Conservation (phyloP, 345 rosid species). For the Geranium brycei region DNA sequence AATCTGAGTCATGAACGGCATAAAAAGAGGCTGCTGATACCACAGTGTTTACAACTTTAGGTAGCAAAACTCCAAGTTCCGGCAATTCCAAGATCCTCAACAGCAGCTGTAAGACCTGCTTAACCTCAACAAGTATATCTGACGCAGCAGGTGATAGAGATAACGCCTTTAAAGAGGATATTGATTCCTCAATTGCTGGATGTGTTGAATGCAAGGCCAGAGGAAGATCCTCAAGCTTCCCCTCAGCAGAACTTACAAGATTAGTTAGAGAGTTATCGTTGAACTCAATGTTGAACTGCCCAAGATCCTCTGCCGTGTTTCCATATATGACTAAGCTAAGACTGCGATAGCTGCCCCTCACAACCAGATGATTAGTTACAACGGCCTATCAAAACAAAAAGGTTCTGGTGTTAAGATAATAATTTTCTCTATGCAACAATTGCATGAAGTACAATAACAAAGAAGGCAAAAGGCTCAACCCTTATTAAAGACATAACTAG, state of each 20-base stretch:
- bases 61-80: constrained; percentile 30
- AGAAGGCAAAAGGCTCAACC: no score
- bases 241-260: constrained; percentile 78
- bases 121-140: constrained; percentile 61
- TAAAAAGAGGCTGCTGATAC: constrained; percentile 47
- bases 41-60: constrained; percentile 40
- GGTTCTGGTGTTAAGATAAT: no score
- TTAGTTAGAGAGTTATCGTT: constrained; percentile 79
- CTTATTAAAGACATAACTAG: no score
- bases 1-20: constrained; percentile 28
- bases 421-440: no score
- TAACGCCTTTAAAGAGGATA: constrained; percentile 49
- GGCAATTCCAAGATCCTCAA: constrained; percentile 47
- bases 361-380: constrained; percentile 91
- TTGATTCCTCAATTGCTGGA: constrained; percentile 55
- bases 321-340: constrained; percentile 86
- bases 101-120: constrained; percentile 51
- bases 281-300: constrained; percentile 89
- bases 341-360: constrained; percentile 93
- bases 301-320: constrained; percentile 91
- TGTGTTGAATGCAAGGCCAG: constrained; percentile 56
- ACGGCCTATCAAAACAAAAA: constrained; percentile 61
- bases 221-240: constrained; percentile 87
- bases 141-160: constrained; percentile 37
- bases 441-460: no score